Conservation (phyloP, 2,329 filamentous ascomycete species). For the Lithohypha guttulata region DNA sequence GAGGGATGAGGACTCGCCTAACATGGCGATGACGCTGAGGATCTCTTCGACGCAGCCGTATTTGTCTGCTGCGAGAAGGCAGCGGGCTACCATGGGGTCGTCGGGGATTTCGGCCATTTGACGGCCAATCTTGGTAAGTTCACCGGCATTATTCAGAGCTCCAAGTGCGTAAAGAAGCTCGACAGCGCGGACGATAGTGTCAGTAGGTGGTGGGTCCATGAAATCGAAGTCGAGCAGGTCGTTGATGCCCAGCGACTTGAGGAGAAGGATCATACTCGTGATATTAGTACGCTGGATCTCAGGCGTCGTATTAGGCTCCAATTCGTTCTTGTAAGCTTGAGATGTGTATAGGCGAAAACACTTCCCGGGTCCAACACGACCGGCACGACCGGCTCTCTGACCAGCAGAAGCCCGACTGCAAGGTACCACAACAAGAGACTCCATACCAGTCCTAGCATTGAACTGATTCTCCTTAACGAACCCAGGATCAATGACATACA, state of each 20-base stretch:
- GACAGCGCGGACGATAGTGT: constrained; percentile 76
- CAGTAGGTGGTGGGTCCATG: constrained; percentile 85
- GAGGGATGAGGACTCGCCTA: constrained; percentile 74
- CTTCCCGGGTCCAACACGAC: constrained; percentile 82
- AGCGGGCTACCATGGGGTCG: constrained; percentile 82
- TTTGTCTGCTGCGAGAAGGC: constrained; percentile 76
- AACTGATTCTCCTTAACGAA: constrained; percentile 94
- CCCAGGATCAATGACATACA: constrained; percentile 90
- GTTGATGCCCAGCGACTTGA: constrained; percentile 90
- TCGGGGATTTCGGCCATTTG: constrained; percentile 95
- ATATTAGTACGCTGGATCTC: constrained; percentile 92
- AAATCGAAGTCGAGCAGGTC: constrained; percentile 96
- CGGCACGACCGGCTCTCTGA: constrained; percentile 83
- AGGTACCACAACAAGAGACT: constrained; percentile 78
- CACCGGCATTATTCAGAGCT: constrained; percentile 76
- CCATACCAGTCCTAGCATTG: constrained; percentile 85
- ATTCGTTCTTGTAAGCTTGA: constrained; percentile 86
- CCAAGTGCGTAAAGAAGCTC: constrained; percentile 88
- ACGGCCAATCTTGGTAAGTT: constrained; percentile 79
- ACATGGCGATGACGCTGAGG: constrained; percentile 85
- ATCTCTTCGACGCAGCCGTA: constrained; percentile 92
- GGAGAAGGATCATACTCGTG: constrained; percentile 81
- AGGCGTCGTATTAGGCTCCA: constrained; percentile 82
- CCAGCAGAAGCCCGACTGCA: constrained; percentile 87
- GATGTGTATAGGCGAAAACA: constrained; percentile 91